Base-by-base conservation (phyloP, 2,329 filamentous ascomycete species). In the Penicillium verrucosum region DNA sequence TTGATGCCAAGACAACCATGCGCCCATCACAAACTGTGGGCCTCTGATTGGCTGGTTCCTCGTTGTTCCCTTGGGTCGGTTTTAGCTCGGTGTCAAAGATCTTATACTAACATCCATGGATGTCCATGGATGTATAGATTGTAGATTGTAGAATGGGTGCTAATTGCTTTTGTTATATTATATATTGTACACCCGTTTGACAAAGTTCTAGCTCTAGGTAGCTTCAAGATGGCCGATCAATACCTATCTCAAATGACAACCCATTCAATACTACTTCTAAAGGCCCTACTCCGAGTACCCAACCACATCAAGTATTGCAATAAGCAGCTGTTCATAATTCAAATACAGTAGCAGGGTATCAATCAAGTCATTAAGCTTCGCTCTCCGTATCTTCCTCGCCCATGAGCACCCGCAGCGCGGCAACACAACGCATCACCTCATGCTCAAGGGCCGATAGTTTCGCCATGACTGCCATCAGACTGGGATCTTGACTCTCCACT, bases 401-500 rank as follows among this genome's bases (percentile, higher is more conserved):
- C 85, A 96, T 91, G 1, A 96, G 89, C 14, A 89, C 85, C 25
- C 85, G 84, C 61, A 97, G 74, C 12, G 92, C 92, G 54, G 83
- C 80, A 64, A 89, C 82, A 61, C 88, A 87, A 60, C 89, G 79
- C 56, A 81, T 79, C 21, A 96, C 80, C 59, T 87, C 87, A 66
- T 92, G 85, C 60, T 89, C 87, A 56, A 97, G 76, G 5, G 89
- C 91, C 30, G 82, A 85, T 64, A 97, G 78, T 75, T 97, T 97
- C 5, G 91, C 88, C 72, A 90, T 88, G 34, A 94, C 80, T 36
- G 89, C 88, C 71, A 97, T 86, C 62, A 97, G 72, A 65, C 86
- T 92, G 1, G 93, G 93, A 72, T 97, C 92, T 54, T 92, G 90
- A 67, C 86, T 93, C 73, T 96, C 92, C 2, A 97, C 88, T 40